A percentile compares a stretch with the other conserved stretches of the same genome.
These are phyloP conservation scores for Jacaranda mimosifolia DNA, from an alignment of 257 asterid species.

Conservation along the genomic window DNA sequence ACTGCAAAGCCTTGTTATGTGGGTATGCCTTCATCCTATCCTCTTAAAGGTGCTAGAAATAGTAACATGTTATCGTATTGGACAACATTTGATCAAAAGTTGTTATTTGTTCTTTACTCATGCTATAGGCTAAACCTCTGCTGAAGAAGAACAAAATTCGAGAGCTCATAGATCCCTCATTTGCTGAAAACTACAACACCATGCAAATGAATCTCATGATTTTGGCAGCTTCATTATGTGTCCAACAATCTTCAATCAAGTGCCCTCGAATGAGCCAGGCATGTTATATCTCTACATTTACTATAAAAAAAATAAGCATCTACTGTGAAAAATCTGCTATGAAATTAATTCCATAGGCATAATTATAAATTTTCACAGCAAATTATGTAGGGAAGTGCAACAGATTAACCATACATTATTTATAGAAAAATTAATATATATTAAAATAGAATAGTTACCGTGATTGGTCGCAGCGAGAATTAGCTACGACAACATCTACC, in stretches of 20 bases:
- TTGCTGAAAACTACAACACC: conserved; percentile 58
- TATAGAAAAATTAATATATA: too few relatives aligned
- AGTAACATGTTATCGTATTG: not conserved
- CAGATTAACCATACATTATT: too few relatives aligned
- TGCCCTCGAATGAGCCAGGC: conserved; percentile 94
- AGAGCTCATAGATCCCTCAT: conserved; percentile 85
- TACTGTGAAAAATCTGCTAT: too few relatives aligned
- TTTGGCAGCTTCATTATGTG: conserved; percentile 81
- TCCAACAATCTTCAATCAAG: conserved; percentile 76
- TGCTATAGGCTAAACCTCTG: conserved; percentile 80
- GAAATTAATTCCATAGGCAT: too few relatives aligned
- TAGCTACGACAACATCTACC: too few relatives aligned
- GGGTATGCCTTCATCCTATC: conserved; percentile 66
- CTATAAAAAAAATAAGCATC: too few relatives aligned
- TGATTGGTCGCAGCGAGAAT: too few relatives aligned
- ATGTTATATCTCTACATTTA: conserved; percentile 17
- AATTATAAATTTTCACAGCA: too few relatives aligned
- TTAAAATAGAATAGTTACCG: too few relatives aligned
- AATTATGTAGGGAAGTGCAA: too few relatives aligned
- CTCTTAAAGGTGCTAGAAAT: not conserved
- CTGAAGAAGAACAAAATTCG: conserved; percentile 79
- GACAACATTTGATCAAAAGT: not conserved
- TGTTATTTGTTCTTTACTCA: conserved; percentile 4
- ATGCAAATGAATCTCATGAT: conserved; percentile 81
- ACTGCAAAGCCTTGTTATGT: conserved; percentile 92